Evolutionary conservation across 2,329 filamentous ascomycete genomes (phyloP).

Genomic region (Sordariomycetes sp.): DNA sequence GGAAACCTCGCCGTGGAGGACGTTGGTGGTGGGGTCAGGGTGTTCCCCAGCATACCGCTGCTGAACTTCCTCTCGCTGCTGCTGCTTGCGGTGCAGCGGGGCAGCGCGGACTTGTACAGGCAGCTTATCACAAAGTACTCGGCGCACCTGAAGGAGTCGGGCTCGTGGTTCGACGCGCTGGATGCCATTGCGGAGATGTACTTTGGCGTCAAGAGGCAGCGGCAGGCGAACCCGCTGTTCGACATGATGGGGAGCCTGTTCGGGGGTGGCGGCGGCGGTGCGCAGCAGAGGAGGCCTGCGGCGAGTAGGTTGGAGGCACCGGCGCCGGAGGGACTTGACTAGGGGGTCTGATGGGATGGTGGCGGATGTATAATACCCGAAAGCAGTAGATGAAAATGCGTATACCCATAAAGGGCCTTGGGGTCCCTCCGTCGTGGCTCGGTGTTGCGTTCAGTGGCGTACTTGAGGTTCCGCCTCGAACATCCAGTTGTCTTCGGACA

Average conservation of each 20-base stretch:
- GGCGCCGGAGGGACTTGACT: constrained; percentile 47
- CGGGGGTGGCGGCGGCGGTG: constrained; percentile 38
- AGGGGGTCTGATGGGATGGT: constrained; percentile 8
- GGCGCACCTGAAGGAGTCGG: constrained; percentile 61
- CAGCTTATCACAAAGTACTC: constrained; percentile 75
- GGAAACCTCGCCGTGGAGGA: constrained; percentile 59
- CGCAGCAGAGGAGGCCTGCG: constrained; percentile 21
- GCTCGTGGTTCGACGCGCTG: constrained; percentile 68
- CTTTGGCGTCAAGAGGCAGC: constrained; percentile 79
- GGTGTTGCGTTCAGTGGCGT: background rate
- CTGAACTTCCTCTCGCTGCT: constrained; percentile 87
- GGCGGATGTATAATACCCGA: constrained; percentile 8
- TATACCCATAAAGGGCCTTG: background rate
- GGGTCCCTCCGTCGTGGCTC: background rate
- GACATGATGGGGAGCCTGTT: constrained; percentile 98
- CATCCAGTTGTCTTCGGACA: constrained; percentile 86
- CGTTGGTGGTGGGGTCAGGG: constrained; percentile 64
- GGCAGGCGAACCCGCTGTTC: constrained; percentile 82
- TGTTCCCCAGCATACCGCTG: constrained; percentile 86
- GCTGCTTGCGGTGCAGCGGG: constrained; percentile 71
- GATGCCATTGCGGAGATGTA: constrained; percentile 92
- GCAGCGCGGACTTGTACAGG: constrained; percentile 63
- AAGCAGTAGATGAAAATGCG: background rate
- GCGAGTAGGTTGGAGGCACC: constrained; percentile 32
- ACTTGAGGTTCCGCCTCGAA: constrained; percentile 46